Evolutionary conservation across 2,329 filamentous ascomycete species (phyloP), one percentile per base, ranked within the genome.

Genomic region (Hypoxylon sp.): DNA sequence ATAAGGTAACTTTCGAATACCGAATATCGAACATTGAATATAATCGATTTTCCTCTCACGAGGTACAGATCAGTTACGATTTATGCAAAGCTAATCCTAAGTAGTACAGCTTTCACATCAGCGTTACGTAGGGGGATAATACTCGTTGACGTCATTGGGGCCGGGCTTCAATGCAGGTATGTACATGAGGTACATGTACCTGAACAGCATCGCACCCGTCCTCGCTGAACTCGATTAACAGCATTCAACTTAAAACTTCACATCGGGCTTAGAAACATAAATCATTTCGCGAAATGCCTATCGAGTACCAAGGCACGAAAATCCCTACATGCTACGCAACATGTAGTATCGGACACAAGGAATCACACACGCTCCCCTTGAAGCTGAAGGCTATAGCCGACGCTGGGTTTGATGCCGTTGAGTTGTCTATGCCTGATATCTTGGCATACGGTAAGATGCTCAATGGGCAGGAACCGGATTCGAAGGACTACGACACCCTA

Each of bases 341-440:
- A 52, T 76, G 73, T 50, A 76, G 74, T 59, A 75, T 76, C 48
- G 74, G 74, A 4, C 71, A 76, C 63, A 72, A 70, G 20, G 69
- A 71, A 7, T 65, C 71, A 1, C 82, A 85, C 62, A 86, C 83
- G 1, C 82, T 91, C 0, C 85, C 85, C 38, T 79, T 85, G 44
- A 90, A 89, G 68, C 81, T 91, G 9, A 78, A 84, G 44, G 87
- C 88, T 42, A 87, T 93, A 69, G 81, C 87, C n/a, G 79, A 80
- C 0, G 88, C 86, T 1, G 89, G 88, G 2, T 93, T 93, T 75
- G 79, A 83, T 9, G 90, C 84, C 12, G 89, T 94, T 62, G 92
- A 94, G 77, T 85, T 94, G 6, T 88, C 88, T 0, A 92, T 93
- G 79, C 89, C 90, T 0, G 91, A 94, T 70, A 85, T 95, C 2